Base-by-base conservation (phyloP, 1,139 yeast genomes). In the Saccharomyces hybrid region DNA sequence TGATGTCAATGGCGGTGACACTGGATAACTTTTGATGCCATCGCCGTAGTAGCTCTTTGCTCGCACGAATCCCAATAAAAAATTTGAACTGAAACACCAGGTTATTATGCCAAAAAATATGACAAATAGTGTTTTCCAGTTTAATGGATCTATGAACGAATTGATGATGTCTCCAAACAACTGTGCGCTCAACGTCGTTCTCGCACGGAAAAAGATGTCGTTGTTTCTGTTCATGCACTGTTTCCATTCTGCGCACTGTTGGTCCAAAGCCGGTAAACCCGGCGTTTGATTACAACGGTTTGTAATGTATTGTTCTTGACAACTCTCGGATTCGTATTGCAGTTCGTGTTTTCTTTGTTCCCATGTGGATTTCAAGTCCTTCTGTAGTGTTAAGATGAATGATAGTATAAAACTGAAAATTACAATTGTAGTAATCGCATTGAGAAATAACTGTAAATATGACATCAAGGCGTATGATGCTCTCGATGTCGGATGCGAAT, bases 201-300 rank as follows among this genome's bases (percentile, higher is more conserved):
- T 78, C 2, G 95, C 88, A 49, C 82, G 78, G 4, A 93, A 95
- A n/a, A 90, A 81, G 5, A 81, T 74, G 47, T 81, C 80, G 13
- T 96, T 96, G 62, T 91, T 95, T 57, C 89, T 76, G 62, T 84
- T 82, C 96, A 88, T 90, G 69, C 99, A 93, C 57, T 77, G 79
- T 58, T 82, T 85, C 95, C 96, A 88, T 46, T 74, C 73, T 32
- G 78, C 74, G 68, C 99, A 93, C 20, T 81, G 76, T n/a, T 73
- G 70, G 61, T 86, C 90, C 29, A 90, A 69, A 0, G 90, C 93
- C 0, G 96, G 96, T 0, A 81, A 84, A 29, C 85, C 69, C 41
- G 66, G 67, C 8, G 72, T 74, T 0, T 80, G 81, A 8, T 79
- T 73, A 57, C 99, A 93, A 62, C 84, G 80, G 69, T 93, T 91